Conservation (phyloP, 345 rosid genomes). For the Punica granatum region DNA sequence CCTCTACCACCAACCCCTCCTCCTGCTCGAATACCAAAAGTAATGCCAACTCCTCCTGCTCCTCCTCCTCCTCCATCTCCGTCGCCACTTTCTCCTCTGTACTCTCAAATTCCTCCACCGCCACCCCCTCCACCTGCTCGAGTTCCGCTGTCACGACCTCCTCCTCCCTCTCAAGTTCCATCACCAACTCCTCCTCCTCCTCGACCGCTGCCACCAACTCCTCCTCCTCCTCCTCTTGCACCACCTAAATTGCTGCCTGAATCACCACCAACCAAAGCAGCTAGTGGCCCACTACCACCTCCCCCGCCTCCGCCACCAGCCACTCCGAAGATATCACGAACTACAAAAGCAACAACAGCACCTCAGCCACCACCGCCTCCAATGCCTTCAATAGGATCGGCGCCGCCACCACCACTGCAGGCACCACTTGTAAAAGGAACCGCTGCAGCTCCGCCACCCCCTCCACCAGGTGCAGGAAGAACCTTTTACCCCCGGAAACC, state of each 20-base stretch:
- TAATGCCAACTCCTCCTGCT: not conserved
- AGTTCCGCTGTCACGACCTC: not conserved
- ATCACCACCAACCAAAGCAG: not conserved
- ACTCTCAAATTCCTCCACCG: not conserved
- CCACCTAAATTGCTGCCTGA: not conserved
- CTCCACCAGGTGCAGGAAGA: constrained; percentile 40
- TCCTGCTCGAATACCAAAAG: not conserved
- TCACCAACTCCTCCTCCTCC: constrained; percentile 8
- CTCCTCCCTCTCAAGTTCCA: not conserved
- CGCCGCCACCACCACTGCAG: constrained; percentile 28
- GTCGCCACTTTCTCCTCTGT: not conserved
- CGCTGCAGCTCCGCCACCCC: constrained; percentile 48
- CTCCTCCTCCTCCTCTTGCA: constrained; percentile 12
- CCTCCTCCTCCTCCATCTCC: not conserved
- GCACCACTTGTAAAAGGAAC: not conserved
- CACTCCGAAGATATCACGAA: constrained; percentile 13
- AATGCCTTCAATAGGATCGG: not conserved
- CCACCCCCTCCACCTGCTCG: not conserved
- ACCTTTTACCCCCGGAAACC: constrained; percentile 59
- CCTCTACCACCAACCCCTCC: not conserved
- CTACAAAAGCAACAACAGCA: constrained; percentile 15
- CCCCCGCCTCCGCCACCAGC: constrained; percentile 9
- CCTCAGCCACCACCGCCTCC: constrained; percentile 33
- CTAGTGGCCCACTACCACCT: constrained; percentile 3
- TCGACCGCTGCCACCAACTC: constrained; percentile 7